Evolutionary conservation across 2,329 filamentous ascomycete genomes (phyloP), one percentile per base, ranked within the genome.

Genomic region (Penicillium sp.): DNA sequence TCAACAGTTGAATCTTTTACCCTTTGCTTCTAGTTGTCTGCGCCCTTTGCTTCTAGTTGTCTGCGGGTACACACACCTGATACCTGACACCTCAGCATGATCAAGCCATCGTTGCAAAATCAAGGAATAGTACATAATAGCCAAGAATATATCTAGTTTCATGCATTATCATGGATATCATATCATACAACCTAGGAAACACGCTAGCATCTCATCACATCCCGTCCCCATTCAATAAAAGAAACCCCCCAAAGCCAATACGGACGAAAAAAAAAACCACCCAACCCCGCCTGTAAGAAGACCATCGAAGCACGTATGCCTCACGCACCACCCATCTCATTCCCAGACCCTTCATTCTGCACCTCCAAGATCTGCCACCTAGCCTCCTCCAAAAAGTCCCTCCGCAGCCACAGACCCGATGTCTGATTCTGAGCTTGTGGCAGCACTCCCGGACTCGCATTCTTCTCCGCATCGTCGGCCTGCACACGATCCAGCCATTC

Each of bases 401-500:
- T 64, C 28, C 63, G 52, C 29, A 73, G 51, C 69, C 69, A 72
- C 24, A 70, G 53, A 5, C 67, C 67, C 38, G 58, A 59, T 2
- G 54, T 54, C 11, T 50, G 45, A 5, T 44, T 49, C 40, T 36
- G 50, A 4, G 37, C 24, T 7, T 47, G 39, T 8, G 28, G 38
- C 13, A 45, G 43, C 12, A 34, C n/a, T 8, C 35, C 44, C 7
- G 29, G 43, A 39, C 40, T 38, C 5, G 38, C 8, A n/a, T 29
- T 37, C 13, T 46, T 48, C 4, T 43, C 32, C 18, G 51, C 50
- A 28, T 53, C 55, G 18, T 42, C 43, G 34, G 50, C 25, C 37
- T 60, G 47, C 26, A 53, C 50, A 9, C 52, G 65, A 64, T 85
- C 81, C n/a, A 82, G 74, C 82, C 84, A 87, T 47, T 77, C 77